A percentile compares a stretch with the other conserved stretches of the same genome.
Evolutionary conservation across 192 early-diverging fungal species (phyloP).

Genomic region (Jimgerdemannia flammicorona): DNA sequence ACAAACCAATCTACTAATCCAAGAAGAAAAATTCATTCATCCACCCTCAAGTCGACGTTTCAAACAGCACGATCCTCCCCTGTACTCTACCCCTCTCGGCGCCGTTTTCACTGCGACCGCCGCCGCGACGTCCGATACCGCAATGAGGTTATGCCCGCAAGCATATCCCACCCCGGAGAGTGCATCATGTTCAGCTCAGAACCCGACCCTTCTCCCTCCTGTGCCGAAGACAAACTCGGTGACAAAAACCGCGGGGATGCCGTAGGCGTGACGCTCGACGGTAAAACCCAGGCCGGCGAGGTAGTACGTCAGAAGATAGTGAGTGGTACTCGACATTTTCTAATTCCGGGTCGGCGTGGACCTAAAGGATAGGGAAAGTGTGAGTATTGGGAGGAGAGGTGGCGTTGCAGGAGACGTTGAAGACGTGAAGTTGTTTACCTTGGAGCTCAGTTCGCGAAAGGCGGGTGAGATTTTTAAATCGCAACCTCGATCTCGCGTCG

Average conservation of each 20-base stretch:
- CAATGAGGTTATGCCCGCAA: constrained; percentile 71
- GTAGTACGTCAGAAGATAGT: constrained; percentile 59
- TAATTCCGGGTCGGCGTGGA: constrained; percentile 60
- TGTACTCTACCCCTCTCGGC: constrained; percentile 28
- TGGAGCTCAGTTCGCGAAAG: not conserved
- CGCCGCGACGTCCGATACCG: constrained; percentile 57
- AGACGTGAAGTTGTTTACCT: not conserved
- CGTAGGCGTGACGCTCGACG: constrained; percentile 55
- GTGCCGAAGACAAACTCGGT: constrained; percentile 54
- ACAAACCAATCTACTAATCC: not conserved
- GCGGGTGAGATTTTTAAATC: not conserved
- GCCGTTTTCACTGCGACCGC: constrained; percentile 44
- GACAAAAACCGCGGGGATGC: constrained; percentile 70
- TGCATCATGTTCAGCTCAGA: constrained; percentile 64
- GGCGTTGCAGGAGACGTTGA: not conserved
- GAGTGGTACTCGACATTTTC: constrained; percentile 54
- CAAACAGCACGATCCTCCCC: constrained; percentile 58
- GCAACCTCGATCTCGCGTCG: not conserved
- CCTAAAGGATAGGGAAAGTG: constrained; percentile 20
- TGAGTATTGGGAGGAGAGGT: not conserved
- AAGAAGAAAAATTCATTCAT: not conserved
- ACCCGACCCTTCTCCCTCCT: constrained; percentile 35
- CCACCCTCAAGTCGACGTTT: constrained; percentile 62
- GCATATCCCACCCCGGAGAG: constrained; percentile 63
- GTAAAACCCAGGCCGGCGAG: constrained; percentile 60